Conservation (phyloP, 768 basidiomycete genomes). For the Candolleomyces efflorescens region DNA sequence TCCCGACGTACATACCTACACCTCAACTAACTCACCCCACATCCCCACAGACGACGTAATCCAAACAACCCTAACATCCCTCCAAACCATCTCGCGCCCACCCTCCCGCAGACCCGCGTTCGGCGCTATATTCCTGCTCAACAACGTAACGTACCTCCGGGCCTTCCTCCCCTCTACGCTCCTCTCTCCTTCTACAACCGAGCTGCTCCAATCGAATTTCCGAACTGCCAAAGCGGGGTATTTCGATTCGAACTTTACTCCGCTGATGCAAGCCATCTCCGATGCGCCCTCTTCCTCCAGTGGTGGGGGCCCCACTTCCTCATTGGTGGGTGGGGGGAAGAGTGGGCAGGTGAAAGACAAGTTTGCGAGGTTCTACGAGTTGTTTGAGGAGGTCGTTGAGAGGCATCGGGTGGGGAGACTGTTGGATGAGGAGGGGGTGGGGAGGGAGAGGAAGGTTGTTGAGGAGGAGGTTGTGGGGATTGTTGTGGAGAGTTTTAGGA, state of each 20-base stretch:
- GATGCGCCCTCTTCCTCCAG: slow-evolving; percentile 57
- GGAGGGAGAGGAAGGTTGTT: slow-evolving; percentile 51
- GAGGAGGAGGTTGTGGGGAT: slow-evolving; percentile 74
- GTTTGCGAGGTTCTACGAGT: slow-evolving; percentile 76
- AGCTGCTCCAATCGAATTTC: slow-evolving; percentile 63
- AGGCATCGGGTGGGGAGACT: slow-evolving; percentile 66
- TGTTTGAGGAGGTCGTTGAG: slow-evolving; percentile 76
- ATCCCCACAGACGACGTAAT: slow-evolving; percentile 63
- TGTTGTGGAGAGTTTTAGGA: slow-evolving; percentile 68
- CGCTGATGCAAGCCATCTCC: slow-evolving; percentile 64
- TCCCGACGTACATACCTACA: too few species aligned
- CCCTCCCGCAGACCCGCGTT: slow-evolving; percentile 58
- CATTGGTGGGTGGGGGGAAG: neutral
- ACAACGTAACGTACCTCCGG: slow-evolving; percentile 72
- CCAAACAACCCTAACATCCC: slow-evolving; percentile 53
- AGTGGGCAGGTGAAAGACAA: slow-evolving; percentile 69
- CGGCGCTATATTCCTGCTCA: slow-evolving; percentile 73
- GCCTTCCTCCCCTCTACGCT: slow-evolving; percentile 51
- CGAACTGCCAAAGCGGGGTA: slow-evolving; percentile 81
- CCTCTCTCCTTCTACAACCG: slow-evolving; percentile 58
- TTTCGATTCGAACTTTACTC: slow-evolving; percentile 79
- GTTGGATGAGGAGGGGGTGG: slow-evolving; percentile 60
- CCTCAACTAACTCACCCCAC: too few species aligned
- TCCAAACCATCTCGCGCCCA: slow-evolving; percentile 56
- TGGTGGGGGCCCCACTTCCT: slow-evolving; percentile 21